phyloP scores from a whole-genome alignment of 202 grass and related monocot species.

The Hordeum pubiflorum region DNA sequence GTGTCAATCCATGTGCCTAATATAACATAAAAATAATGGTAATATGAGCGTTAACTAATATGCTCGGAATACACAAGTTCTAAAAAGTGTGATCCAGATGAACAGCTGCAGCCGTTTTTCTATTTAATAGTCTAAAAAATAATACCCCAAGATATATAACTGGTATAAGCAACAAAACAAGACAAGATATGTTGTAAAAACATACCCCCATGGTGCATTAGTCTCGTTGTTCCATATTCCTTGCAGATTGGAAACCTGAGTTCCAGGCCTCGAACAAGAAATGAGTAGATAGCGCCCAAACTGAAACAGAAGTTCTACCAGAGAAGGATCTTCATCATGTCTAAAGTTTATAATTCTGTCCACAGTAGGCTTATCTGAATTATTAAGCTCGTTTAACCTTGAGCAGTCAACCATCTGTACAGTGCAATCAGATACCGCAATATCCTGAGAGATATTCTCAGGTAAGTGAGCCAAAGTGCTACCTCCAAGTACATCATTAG shows the following conservation, averaged over 20 bases:
- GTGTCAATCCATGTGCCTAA: not conserved
- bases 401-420: not conserved
- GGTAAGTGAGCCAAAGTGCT: conserved; percentile 4
- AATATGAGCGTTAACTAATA: not conserved
- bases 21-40: not conserved
- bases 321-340: conserved; percentile 81
- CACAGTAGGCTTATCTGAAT: conserved; percentile 44
- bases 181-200: conserved; percentile 25
- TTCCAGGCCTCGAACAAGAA: conserved; percentile 88
- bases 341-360: conserved; percentile 76
- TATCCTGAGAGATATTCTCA: conserved; percentile 19
- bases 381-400: conserved; percentile 3
- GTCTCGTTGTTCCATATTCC: conserved; percentile 88
- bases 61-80: not conserved
- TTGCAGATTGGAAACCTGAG: conserved; percentile 85
- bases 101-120: not conserved
- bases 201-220: conserved; percentile 79
- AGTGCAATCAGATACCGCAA: conserved; percentile 1
- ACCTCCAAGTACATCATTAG: conserved; percentile 17
- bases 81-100: not conserved
- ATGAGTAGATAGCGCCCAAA: conserved; percentile 95
- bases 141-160: not conserved
- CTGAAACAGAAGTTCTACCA: conserved; percentile 89
- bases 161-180: not conserved
- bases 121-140: not conserved